Base-by-base conservation (phyloP, 495 filamentous ascomycete genomes). In the Paragyromitra xinjiangensis region DNA sequence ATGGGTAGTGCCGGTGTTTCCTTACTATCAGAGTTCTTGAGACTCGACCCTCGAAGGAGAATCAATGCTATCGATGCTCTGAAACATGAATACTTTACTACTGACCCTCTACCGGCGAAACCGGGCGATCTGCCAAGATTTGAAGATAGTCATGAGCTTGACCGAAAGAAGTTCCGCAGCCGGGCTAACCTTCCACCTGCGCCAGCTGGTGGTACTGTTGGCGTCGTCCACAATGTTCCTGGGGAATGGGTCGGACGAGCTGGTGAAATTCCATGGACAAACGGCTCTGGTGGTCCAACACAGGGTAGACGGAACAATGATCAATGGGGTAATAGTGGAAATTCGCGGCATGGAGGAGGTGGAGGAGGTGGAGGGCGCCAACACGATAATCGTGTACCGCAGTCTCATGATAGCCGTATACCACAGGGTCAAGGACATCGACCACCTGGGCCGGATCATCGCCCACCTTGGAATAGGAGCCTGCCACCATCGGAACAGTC, bases 41-140 rank as follows among this genome's bases (percentile, higher is more conserved):
- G 88, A 69, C 91, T 99, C 29, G 93, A 99, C 80, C 98, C 94
- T 91, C 88, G 88, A 50, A 90, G 89, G 78, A 89, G 95, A 48
- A 90, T 97, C 79, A 99, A 98, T 81, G 95, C 95, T 0, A 93
- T 97, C 19, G 95, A 99, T 85, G 96, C 95, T 14, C 85, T 98
- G 16, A 88, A 94, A 77, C 95, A 99, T 83, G 91, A 92, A 7
- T 99, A 98, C 83, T 99, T 99, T 83, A 88, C 87, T 53, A 91
- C 86, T 19, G 83, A 87, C 3, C 96, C 95, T 22, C 86, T 89
- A n/a, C 96, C 95, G 9, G 90, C 94, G 19, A 87, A 86, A 64
- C 91, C 95, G 3, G 89, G 90, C 72, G 94, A 98, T 44, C 85
- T 99, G 24, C 95, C 95, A 24, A 87, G 85, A 19, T 98, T 96